Percentiles rank a stretch among this genome's conserved stretches.
These are phyloP conservation scores for Sodiomyces alkalinus DNA, from an alignment of 2,329 filamentous ascomycete genomes.

Conservation along the genomic window DNA sequence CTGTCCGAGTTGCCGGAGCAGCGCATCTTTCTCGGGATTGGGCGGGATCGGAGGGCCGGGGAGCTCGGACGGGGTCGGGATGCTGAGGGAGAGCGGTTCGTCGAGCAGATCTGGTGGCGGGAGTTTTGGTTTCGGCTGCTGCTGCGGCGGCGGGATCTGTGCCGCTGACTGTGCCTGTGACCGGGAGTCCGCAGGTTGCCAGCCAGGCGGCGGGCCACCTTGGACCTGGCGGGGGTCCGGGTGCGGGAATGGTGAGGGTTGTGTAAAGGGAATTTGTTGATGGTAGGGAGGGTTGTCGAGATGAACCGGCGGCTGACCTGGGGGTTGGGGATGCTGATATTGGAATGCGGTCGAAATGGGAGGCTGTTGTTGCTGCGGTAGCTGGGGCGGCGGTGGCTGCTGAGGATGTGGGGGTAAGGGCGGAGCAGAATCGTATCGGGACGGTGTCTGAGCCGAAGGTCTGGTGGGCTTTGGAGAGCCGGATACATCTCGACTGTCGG, in stretches of 20 bases:
- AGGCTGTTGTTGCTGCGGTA: conserved; percentile 10
- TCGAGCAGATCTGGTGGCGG: conserved; percentile 41
- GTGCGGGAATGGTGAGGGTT: no score
- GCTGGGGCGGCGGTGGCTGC: conserved; percentile 5
- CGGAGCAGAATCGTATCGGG: conserved; percentile 32
- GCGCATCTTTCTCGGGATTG: conserved; percentile 87
- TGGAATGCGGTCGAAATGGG: no score
- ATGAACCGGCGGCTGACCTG: no score
- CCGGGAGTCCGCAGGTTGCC: no score
- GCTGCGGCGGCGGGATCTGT: conserved; percentile 8
- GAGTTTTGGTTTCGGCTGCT: conserved; percentile 18
- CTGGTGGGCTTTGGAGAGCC: conserved; percentile 1
- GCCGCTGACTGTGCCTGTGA: no score
- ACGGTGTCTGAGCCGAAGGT: conserved; percentile 10
- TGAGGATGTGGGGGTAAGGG: conserved; percentile 16
- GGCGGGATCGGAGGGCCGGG: conserved; percentile 78
- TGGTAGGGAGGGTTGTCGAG: no score
- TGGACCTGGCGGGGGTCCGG: no score
- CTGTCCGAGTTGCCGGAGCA: conserved; percentile 61
- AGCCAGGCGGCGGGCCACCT: no score
- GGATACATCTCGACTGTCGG: conserved; percentile 10
- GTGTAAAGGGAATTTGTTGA: no score
- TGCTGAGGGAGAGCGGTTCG: conserved; percentile 35
- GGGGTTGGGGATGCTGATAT: conserved; percentile 7
- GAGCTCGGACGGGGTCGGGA: conserved; percentile 32